Evolutionary conservation across 1,139 yeast species (phyloP), one percentile per base, ranked within the genome.

Genomic region (Yamadazyma triangularis): DNA sequence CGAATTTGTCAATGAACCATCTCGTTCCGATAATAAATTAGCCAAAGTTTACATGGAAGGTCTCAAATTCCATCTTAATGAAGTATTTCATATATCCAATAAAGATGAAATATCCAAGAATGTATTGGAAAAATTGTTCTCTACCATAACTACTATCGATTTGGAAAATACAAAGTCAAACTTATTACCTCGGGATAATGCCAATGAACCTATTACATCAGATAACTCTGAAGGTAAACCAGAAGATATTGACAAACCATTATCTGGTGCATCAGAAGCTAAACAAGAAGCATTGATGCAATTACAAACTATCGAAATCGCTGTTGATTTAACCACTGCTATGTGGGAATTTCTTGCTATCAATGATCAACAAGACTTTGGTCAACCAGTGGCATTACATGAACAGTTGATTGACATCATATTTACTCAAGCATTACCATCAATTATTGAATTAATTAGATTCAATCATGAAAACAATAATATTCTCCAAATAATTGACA

Each of bases 321-420:
- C 83, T 0, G 59, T 88, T 24, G 96, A 89, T 50, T 56, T 89
- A 23, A 64, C 85, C 21, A 78, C 96, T 1, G 80, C 91, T 1
- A 62, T 80, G 6, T 73, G 85, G 44, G 96, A 89, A 51, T 79
- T 52, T 32, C 50, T 65, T 24, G 59, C 71, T 3, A 40, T 55
- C 8, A 50, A 53, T 30, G 69, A 60, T 26, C 37, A 38, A 10
- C 20, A 18, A 18, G 37, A 44, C 11, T 35, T 43, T 9, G 44
- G 45, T 12, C 51, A 45, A 9, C 55, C 60, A 4, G 42, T 52
- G 30, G 29, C 38, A 13, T 42, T 57, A 33, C 34, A 47, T 29
- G 41, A 49, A 3, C 58, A 54, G 2, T 38, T 56, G 12, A 38
- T 58, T 2, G 34, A 51, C 1, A 43, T 57, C 2, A 44, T 66